These are phyloP conservation scores for Neophaeococcomyces aloes DNA, from an alignment of 2,329 filamentous ascomycete species.

Conservation along the genomic window DNA sequence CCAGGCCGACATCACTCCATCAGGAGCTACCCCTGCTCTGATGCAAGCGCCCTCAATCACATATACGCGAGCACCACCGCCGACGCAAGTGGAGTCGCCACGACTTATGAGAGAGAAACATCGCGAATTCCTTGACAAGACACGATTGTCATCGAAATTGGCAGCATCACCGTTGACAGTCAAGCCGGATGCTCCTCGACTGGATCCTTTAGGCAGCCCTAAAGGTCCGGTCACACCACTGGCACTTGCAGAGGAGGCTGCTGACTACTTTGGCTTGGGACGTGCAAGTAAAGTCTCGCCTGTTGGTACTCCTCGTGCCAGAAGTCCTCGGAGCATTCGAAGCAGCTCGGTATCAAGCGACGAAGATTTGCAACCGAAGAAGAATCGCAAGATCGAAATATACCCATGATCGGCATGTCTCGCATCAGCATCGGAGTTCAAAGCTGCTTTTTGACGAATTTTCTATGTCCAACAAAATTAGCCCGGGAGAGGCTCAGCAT, in stretches of 20 bases:
- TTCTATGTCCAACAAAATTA: conserved; percentile 5
- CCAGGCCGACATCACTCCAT: conserved; percentile 27
- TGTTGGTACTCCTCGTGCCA: conserved; percentile 24
- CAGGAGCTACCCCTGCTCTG: conserved; percentile 5
- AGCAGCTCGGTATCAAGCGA: conserved; percentile 2
- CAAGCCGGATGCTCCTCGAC: conserved; percentile 34
- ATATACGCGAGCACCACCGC: conserved; percentile 17
- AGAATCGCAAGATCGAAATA: conserved; percentile 3
- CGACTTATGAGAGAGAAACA: conserved; percentile 33
- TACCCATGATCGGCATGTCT: neutral
- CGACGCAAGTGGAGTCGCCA: conserved; percentile 25
- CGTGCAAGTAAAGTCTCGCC: conserved; percentile 17
- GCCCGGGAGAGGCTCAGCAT: neutral
- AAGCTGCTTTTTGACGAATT: conserved; percentile 2
- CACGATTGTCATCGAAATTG: conserved; percentile 25
- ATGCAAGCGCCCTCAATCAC: conserved; percentile 23
- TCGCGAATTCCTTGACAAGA: conserved; percentile 32
- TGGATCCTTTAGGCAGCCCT: conserved; percentile 36
- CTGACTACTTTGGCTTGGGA: conserved; percentile 28
- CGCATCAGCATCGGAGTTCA: neutral
- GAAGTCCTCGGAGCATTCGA: neutral
- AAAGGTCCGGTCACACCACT: conserved; percentile 37
- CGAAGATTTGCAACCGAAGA: conserved; percentile 1
- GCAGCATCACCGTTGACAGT: conserved; percentile 22
- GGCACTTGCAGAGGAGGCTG: conserved; percentile 29